A percentile compares a stretch with the other conserved stretches of the same genome.
These are phyloP conservation scores for Didymella glomerata DNA, from an alignment of 2,329 filamentous ascomycete species.

Conservation along the genomic window DNA sequence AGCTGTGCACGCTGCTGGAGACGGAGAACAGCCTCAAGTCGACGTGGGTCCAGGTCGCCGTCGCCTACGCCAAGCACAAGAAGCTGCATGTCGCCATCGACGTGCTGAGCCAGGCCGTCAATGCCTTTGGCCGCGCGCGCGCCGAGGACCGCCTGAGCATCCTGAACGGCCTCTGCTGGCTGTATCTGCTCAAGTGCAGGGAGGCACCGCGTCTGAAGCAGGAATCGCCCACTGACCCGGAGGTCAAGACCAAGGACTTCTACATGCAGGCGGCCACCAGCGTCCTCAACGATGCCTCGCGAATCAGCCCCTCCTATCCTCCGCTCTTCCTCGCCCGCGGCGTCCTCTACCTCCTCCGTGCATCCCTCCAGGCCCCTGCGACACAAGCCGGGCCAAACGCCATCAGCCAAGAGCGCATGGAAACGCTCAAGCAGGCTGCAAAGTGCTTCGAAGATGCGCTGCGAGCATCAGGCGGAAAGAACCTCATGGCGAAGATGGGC, in stretches of 20 bases:
- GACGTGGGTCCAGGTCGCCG: constrained; percentile 97
- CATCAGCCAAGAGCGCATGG: constrained; percentile 74
- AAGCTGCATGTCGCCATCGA: constrained; percentile 86
- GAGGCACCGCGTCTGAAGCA: constrained; percentile 74
- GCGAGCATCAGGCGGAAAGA: constrained; percentile 81
- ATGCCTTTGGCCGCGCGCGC: constrained; percentile 72
- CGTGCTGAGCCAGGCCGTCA: constrained; percentile 75
- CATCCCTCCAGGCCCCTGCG: constrained; percentile 80
- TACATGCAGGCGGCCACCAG: constrained; percentile 91
- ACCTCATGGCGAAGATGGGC: constrained; percentile 91
- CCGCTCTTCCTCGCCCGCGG: constrained; percentile 91
- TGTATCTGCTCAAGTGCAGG: constrained; percentile 88
- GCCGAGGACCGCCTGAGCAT: constrained; percentile 86
- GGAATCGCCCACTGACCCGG: constrained; percentile 55
- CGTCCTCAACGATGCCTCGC: constrained; percentile 92
- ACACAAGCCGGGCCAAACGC: constrained; percentile 70
- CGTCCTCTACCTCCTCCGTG: constrained; percentile 85
- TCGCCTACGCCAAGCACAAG: constrained; percentile 95
- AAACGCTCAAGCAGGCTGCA: constrained; percentile 82
- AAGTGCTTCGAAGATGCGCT: constrained; percentile 97
- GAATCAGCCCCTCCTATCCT: constrained; percentile 90
- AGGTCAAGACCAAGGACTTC: constrained; percentile 89
- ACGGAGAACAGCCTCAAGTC: constrained; percentile 90
- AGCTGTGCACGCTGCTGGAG: constrained; percentile 93
- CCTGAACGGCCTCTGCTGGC: constrained; percentile 85